Evolutionary conservation across 768 basidiomycete genomes (phyloP).

Genomic region (Pleurotus tuber-regium): DNA sequence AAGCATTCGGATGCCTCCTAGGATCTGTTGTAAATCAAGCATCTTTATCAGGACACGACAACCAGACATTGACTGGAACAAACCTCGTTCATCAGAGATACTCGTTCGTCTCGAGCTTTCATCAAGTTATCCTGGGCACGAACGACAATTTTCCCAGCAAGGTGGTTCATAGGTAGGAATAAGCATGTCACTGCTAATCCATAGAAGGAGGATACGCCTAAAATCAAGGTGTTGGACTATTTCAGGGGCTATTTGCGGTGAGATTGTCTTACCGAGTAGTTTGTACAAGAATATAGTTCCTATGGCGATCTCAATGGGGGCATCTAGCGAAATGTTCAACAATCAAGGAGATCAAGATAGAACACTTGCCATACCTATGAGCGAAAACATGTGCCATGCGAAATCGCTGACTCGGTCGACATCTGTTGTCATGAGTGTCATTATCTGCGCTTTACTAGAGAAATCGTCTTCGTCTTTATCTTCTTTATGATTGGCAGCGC

Average conservation of each 20-base stretch:
- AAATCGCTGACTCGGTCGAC: constrained; percentile 90
- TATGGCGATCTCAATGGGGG: constrained; percentile 75
- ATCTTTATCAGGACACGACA: background rate
- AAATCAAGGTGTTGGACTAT: background rate
- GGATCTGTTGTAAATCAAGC: constrained; percentile 44
- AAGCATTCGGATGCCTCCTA: constrained; percentile 89
- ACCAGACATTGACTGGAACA: no score
- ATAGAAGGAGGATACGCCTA: constrained; percentile 68
- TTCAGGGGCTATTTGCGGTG: constrained; percentile 19
- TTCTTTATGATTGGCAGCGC: no score
- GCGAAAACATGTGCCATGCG: constrained; percentile 71
- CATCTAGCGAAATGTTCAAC: constrained; percentile 40
- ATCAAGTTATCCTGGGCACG: constrained; percentile 78
- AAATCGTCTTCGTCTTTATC: constrained; percentile 55
- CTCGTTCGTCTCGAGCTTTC: constrained; percentile 90
- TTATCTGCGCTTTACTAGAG: constrained; percentile 75
- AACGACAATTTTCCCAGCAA: constrained; percentile 77
- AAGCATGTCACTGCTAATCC: constrained; percentile 75
- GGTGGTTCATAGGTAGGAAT: constrained; percentile 78
- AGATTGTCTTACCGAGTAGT: constrained; percentile 75
- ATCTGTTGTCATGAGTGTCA: constrained; percentile 96
- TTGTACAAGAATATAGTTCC: constrained; percentile 76
- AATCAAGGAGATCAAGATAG: background rate
- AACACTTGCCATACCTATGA: constrained; percentile 58
- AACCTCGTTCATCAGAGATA: constrained; percentile 84